These are phyloP conservation scores for Trifolium repens DNA, from an alignment of 306 rosid species.

Conservation along the genomic window DNA sequence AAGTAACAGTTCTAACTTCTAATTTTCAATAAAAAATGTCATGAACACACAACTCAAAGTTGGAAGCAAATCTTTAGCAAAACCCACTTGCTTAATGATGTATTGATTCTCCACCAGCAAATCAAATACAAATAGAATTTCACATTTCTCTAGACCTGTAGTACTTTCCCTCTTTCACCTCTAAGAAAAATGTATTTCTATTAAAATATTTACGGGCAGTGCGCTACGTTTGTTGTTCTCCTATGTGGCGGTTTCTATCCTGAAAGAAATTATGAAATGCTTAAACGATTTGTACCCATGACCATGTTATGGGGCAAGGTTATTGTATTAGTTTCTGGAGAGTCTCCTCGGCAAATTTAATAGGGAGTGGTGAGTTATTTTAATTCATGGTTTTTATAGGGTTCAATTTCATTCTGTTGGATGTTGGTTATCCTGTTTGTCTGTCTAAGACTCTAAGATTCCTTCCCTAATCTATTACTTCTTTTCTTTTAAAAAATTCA, in stretches of 20 bases:
- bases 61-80: background rate
- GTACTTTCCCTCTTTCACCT: background rate
- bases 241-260: background rate
- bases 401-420: background rate
- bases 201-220: background rate
- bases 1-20: background rate
- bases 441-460: background rate
- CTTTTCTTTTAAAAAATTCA: background rate
- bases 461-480: too few species aligned
- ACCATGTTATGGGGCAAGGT: background rate
- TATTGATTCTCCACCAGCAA: background rate
- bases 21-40: background rate
- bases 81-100: background rate
- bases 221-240: background rate
- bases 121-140: background rate
- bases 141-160: background rate
- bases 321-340: background rate
- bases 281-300: too few species aligned
- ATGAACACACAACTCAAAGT: background rate
- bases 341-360: background rate
- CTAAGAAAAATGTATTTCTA: background rate
- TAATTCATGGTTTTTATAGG: background rate
- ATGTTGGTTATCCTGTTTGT: background rate
- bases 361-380: background rate
- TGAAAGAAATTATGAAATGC: background rate